Base-by-base conservation (phyloP, 768 basidiomycete genomes). In the Russula sp. region DNA sequence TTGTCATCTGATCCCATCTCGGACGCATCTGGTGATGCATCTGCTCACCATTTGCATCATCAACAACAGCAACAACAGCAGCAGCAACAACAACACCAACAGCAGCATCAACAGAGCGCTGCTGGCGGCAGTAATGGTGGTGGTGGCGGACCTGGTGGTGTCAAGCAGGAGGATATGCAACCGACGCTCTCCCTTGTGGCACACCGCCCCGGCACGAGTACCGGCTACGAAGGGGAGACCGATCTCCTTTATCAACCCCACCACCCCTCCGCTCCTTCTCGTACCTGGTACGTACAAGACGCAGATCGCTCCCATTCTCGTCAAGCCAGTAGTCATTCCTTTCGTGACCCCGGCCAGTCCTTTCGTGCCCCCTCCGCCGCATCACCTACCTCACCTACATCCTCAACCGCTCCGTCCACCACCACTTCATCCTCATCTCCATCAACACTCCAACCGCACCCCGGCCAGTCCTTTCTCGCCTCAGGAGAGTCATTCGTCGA, bases 321-420 rank as follows among this genome's bases (percentile, higher is more conserved):
- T 54, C 76, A 76, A 66, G 70, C 73, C 72, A 77, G 73, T 71
- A 78, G 70, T 54, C 85, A 86, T 84, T 88, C 86, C 84, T 87
- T 87, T 87, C 86, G 84, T 82, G 84, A 84, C 80, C 79, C 84
- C 59, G 78, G 80, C 83, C 87, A 88, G 84, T 88, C 87, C 87
- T 88, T 88, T 87, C 87, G 84, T 85, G 80, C 75, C 81, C 80
- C 82, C 74, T 72, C 80, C 69, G 65, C 78, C 73, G 73, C 79
- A 62, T 67, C 77, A 71, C 28, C 77, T 70, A 69, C 80, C 74
- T 61, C 80, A 78, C 72, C 76, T 76, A 32, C 69, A 65, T 50
- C 71, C 64, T 64, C 63, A 67, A 65, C 55, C 64, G 40, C 59
- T 36, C 54, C 69, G 64, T 59, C 68, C 65, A 55, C 70, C 65